Percentiles rank a stretch among this genome's conserved stretches.
These are phyloP conservation scores for Globisporangium solare DNA, from an alignment of 352 stramenopile genomes.

Conservation along the genomic window DNA sequence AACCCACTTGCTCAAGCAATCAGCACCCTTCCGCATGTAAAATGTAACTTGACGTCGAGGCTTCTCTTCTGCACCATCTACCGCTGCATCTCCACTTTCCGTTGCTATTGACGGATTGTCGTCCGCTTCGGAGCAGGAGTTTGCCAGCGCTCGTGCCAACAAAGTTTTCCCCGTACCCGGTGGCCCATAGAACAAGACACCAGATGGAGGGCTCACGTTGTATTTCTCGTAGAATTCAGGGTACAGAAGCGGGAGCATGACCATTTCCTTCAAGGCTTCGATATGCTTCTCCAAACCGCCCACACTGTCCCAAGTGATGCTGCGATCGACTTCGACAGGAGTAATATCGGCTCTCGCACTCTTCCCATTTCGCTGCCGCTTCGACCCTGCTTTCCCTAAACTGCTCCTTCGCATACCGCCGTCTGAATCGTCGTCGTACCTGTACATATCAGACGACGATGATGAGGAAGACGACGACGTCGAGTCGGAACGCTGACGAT, in stretches of 20 bases:
- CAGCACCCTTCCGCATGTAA: conserved; percentile 92
- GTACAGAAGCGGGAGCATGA: conserved; percentile 90
- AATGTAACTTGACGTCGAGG: conserved; percentile 82
- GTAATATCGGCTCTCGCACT: conserved; percentile 69
- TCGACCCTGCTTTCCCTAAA: conserved; percentile 18
- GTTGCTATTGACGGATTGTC: conserved; percentile 10
- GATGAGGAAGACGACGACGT: conserved; percentile 38
- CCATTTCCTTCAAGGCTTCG: conserved; percentile 91
- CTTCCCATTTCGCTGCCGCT: conserved; percentile 29
- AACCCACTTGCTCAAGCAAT: conserved; percentile 91
- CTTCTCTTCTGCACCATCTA: conserved; percentile 12
- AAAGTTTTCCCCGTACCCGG: conserved; percentile 93
- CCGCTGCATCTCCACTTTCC: conserved; percentile 14
- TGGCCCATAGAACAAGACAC: conserved; percentile 88
- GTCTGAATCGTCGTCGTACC: conserved; percentile 59
- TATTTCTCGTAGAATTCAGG: conserved; percentile 92
- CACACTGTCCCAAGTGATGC: conserved; percentile 83
- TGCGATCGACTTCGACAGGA: conserved; percentile 77
- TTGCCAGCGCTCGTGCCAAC: conserved; percentile 84
- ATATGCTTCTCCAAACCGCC: conserved; percentile 85
- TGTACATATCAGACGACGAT: conserved; percentile 52
- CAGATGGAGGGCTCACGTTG: conserved; percentile 73
- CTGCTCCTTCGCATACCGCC: conserved; percentile 62
- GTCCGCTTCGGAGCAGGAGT: conserved; percentile 63
- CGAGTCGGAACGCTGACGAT: conserved; percentile 23